Conservation (phyloP, 2,329 filamentous ascomycete species). For the Aspergillus udagawae region DNA sequence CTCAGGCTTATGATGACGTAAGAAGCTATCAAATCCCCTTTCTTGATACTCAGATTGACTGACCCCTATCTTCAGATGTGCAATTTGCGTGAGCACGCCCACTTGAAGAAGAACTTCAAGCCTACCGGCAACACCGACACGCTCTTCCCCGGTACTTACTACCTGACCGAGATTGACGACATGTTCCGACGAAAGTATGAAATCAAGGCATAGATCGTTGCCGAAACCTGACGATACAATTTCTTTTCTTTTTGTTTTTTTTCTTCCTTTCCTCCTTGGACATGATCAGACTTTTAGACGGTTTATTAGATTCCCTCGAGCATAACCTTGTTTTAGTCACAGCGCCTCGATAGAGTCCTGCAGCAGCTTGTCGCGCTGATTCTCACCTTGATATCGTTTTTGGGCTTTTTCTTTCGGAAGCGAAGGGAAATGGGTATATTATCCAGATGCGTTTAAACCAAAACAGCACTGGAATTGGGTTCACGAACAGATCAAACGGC, state of each 20-base stretch:
- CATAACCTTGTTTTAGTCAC: constrained; percentile 21
- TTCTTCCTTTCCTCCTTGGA: constrained; percentile 23
- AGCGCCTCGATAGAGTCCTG: constrained; percentile 20
- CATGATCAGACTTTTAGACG: constrained; percentile 27
- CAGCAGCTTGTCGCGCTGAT: constrained; percentile 5
- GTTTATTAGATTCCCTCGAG: constrained; percentile 33
- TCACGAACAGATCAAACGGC: constrained; percentile 1
- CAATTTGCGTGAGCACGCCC: constrained; percentile 74
- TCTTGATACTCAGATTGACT: constrained; percentile 11
- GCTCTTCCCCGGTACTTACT: constrained; percentile 67
- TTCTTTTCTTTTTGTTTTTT: constrained; percentile 16
- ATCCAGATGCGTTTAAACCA: constrained; percentile 5
- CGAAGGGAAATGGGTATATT: not conserved
- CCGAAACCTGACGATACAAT: constrained; percentile 12
- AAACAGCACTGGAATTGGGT: constrained; percentile 15
- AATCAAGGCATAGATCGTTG: constrained; percentile 61
- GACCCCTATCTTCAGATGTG: constrained; percentile 59
- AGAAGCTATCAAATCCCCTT: constrained; percentile 30
- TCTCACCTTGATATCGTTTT: constrained; percentile 2
- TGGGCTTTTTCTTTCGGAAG: constrained; percentile 1
- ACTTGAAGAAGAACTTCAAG: constrained; percentile 74
- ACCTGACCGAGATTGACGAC: constrained; percentile 74
- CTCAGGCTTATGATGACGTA: constrained; percentile 70
- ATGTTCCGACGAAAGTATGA: constrained; percentile 81
- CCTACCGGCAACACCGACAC: constrained; percentile 66